A percentile compares a stretch with the other conserved stretches of the same genome.
Evolutionary conservation across 805 yeast genomes (phyloP).

Genomic region (Ogataea degrootiae): DNA sequence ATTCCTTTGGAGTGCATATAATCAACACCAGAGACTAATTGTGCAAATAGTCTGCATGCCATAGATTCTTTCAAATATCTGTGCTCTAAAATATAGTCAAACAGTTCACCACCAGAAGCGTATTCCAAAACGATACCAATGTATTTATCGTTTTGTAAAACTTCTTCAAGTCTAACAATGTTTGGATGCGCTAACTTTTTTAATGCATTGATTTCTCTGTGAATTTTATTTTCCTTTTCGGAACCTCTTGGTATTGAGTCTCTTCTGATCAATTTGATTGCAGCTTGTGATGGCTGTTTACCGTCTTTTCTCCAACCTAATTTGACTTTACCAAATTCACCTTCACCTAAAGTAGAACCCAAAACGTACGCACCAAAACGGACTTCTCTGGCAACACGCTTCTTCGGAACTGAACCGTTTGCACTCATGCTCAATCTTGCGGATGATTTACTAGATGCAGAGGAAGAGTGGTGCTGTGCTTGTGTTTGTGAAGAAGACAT

Average conservation of each 20-base stretch:
- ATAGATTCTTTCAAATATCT: constrained; percentile 80
- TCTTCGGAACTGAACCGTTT: constrained; percentile 18
- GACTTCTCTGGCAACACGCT: constrained; percentile 53
- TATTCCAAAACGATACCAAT: constrained; percentile 95
- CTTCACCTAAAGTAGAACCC: constrained; percentile 95
- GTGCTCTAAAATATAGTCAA: constrained; percentile 85
- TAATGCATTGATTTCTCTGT: constrained; percentile 88
- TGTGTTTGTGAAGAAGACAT: constrained; percentile 1
- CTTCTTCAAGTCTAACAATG: constrained; percentile 87
- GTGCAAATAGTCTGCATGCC: constrained; percentile 88
- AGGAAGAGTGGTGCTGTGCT: not conserved
- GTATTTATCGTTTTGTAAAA: constrained; percentile 87
- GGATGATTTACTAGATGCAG: constrained; percentile 13
- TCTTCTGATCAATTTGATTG: constrained; percentile 85
- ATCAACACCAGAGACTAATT: constrained; percentile 87
- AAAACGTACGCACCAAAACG: constrained; percentile 86
- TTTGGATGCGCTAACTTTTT: constrained; percentile 88
- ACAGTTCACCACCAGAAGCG: constrained; percentile 96
- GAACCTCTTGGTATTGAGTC: constrained; percentile 85
- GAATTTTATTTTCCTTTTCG: constrained; percentile 82
- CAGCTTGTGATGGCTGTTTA: constrained; percentile 75
- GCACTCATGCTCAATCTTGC: constrained; percentile 17
- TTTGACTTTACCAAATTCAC: constrained; percentile 97
- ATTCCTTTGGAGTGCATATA: constrained; percentile 81
- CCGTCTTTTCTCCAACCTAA: constrained; percentile 93